Conservation (phyloP, 225 moss, liverwort and hornwort species). For the Thuidium tamariscinum region DNA sequence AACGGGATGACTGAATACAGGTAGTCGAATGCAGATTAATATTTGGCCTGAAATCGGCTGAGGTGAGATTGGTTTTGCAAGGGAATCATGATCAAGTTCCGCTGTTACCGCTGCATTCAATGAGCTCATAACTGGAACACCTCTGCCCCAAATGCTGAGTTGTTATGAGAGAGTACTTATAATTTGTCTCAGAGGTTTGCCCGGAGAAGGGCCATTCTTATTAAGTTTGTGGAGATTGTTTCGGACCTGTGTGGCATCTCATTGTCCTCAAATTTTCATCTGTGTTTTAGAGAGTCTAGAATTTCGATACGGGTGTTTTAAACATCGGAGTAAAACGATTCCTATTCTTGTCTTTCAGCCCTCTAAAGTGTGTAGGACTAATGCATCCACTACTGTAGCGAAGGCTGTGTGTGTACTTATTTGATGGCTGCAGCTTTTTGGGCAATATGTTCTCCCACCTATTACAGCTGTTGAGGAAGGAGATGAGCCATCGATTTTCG, state of each 20-base stretch:
- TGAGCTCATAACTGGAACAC: background rate
- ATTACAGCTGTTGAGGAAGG: constrained; percentile 14
- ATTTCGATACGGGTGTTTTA: background rate
- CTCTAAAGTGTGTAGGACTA: constrained; percentile 1
- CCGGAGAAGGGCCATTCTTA: background rate
- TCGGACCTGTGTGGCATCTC: background rate
- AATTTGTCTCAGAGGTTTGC: background rate
- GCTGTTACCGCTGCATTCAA: constrained; percentile 8
- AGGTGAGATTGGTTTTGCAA: background rate
- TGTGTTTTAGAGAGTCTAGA: background rate
- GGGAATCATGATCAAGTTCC: background rate
- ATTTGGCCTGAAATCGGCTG: background rate
- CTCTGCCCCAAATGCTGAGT: background rate
- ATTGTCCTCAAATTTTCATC: background rate
- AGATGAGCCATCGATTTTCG: constrained; percentile 13
- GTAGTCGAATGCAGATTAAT: background rate
- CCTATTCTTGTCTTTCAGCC: background rate
- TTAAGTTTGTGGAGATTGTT: background rate
- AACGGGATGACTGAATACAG: background rate
- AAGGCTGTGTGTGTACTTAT: constrained; percentile 8
- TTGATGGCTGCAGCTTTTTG: constrained; percentile 14
- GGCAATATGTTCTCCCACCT: constrained; percentile 11
- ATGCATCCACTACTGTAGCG: background rate
- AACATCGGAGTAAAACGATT: background rate
- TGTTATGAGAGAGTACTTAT: background rate